Conservation (phyloP, 148 eudicot species). For the Fallopia convolvulus region DNA sequence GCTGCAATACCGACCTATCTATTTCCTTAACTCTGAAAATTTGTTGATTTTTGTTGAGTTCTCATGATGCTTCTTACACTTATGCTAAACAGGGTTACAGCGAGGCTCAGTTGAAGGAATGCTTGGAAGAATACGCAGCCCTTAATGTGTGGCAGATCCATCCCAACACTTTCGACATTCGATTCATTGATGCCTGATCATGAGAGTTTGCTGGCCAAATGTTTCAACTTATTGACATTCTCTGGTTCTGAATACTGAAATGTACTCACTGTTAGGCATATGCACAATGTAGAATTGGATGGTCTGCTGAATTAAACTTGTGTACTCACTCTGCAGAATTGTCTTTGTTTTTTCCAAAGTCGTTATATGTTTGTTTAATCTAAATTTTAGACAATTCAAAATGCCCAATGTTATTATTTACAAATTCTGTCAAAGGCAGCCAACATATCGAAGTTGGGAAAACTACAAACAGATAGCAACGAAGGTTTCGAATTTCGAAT, state of each 20-base stretch:
- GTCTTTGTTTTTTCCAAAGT: neutral
- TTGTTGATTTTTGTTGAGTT: neutral
- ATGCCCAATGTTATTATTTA: too few relatives aligned
- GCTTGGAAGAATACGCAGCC: slow-evolving; percentile 93
- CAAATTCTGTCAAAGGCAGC: too few relatives aligned
- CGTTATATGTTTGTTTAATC: too few relatives aligned
- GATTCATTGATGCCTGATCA: slow-evolving; percentile 77
- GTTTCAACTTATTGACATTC: neutral
- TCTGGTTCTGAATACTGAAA: neutral
- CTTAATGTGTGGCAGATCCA: slow-evolving; percentile 98
- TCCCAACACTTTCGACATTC: slow-evolving; percentile 84
- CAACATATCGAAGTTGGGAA: neutral
- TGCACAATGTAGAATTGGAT: neutral
- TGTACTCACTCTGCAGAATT: neutral
- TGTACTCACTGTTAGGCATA: neutral
- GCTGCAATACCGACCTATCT: too few relatives aligned
- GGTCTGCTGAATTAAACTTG: neutral
- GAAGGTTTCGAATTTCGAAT: neutral
- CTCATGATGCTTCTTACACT: slow-evolving; percentile 6
- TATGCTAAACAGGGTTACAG: slow-evolving; percentile 73
- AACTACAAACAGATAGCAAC: neutral
- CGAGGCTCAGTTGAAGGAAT: slow-evolving; percentile 92
- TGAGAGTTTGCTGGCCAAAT: neutral
- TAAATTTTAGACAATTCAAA: too few relatives aligned
- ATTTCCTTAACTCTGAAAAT: neutral